Base-by-base conservation (phyloP, 2,329 filamentous ascomycete species). In the Monilinia fructigena region DNA sequence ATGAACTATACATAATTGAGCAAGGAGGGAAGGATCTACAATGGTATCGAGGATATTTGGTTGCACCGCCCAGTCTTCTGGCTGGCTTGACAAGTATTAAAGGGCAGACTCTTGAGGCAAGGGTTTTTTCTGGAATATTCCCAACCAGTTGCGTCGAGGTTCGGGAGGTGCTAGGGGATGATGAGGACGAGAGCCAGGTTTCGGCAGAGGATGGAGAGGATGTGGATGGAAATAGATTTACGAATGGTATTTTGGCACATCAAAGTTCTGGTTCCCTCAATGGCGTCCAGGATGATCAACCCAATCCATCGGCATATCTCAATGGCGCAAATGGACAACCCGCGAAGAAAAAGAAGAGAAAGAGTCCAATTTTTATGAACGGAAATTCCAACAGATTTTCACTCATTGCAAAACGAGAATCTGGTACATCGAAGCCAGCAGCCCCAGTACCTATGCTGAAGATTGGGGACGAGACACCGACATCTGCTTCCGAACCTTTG, bases 61-160 rank as follows among this genome's bases (percentile, higher is more conserved):
- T 99, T 72, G 93, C 95, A 70, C 94, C 95, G 63, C 95, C 95
- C 26, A 97, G 93, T 73, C 82, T 99, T 76, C 86, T 99, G 67
- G 92, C 95, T 23, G 95, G 94, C 58, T 81, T 99, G 77, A 98
- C 93, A 14, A 94, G 90, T 69, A 88, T 90, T 74, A 94, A 93
- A 77, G 94, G 95, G 58, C 92, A 97, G 78, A 96, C 93, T 0
- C 87, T 98, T 42, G 94, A 98, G 80, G 93, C 94, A 68, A 88
- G 95, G 71, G 95, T 99, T 67, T 99, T 98, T 77, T 97, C 93
- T n/a, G 95, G 95, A 73, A 96, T 99, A 74, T 99, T 99, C 76
- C 95, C 95, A 14, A 86, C 91, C 71, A 95, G 89, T 77, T 99
- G 94, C 74, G 94, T 99, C 67, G 93, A 99, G 78, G 89, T 99